These are phyloP conservation scores for Hemisphaericaspora subhashii DNA, from an alignment of 1,139 yeast genomes.

Conservation along the genomic window DNA sequence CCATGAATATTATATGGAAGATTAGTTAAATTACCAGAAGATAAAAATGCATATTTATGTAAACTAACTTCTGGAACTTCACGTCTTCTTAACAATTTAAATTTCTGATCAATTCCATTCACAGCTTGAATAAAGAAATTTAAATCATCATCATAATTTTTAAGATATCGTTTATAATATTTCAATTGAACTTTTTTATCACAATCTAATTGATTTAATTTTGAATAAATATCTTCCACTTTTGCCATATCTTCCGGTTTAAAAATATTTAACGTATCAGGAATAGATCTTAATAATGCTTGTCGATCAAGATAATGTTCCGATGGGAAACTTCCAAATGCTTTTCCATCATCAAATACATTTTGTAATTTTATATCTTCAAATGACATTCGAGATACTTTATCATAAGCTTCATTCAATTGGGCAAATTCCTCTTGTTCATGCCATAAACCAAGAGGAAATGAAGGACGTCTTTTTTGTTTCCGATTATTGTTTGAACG, in stretches of 20 bases:
- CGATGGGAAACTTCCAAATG: slow-evolving; percentile 34
- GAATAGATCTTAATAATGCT: slow-evolving; percentile 32
- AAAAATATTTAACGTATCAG: slow-evolving; percentile 39
- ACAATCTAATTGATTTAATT: slow-evolving; percentile 34
- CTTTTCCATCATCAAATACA: slow-evolving; percentile 38
- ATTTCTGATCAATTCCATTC: slow-evolving; percentile 39
- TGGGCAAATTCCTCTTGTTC: slow-evolving; percentile 2
- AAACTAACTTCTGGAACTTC: background rate
- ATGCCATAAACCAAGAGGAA: background rate
- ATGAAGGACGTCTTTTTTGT: background rate
- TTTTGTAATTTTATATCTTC: slow-evolving; percentile 40
- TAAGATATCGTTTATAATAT: slow-evolving; percentile 34
- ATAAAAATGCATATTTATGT: slow-evolving; percentile 1
- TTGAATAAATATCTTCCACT: slow-evolving; percentile 32
- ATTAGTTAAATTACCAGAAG: slow-evolving; percentile 24
- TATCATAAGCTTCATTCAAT: slow-evolving; percentile 22
- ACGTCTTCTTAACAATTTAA: slow-evolving; percentile 18
- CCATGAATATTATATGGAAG: slow-evolving; percentile 46
- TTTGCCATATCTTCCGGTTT: slow-evolving; percentile 28
- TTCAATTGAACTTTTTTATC: slow-evolving; percentile 42
- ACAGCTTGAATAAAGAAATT: slow-evolving; percentile 34
- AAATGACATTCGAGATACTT: slow-evolving; percentile 39
- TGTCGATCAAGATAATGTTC: slow-evolving; percentile 41
- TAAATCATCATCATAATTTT: slow-evolving; percentile 36
- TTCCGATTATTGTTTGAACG: background rate